Evolutionary conservation across 2,329 filamentous ascomycete genomes (phyloP), one percentile per base, ranked within the genome.

Genomic region (Verruconis gallopava): DNA sequence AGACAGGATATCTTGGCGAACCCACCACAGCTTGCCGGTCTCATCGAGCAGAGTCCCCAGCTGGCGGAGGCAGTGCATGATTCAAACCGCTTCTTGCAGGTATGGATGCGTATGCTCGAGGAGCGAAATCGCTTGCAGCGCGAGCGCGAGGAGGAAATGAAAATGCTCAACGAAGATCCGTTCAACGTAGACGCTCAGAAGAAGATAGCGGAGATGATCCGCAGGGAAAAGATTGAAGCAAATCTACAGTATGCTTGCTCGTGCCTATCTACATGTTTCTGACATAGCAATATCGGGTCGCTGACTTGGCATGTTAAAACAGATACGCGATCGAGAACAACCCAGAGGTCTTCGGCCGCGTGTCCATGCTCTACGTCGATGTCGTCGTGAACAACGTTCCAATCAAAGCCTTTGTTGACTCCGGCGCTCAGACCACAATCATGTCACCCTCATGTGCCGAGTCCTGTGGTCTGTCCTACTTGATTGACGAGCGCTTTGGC

Each of bases 361-460:
- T 98, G 32, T 86, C 89, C 52, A 91, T 98, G 79, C 75, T 98
- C 37, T 98, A 98, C 62, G 82, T 96, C 51, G 79, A 93, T 55
- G 88, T 94, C 47, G 84, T 93, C 59, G 91, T 98, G 53, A 98
- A 98, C 61, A 81, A 84, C 11, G 75, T 85, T 52, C 84, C 83
- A 44, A 80, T 98, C 53, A 96, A 95, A 67, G 91, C 89, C 2
- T 81, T 98, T 51, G 91, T 98, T 46, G 91, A 98, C 61, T 96
- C 91, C 2, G 91, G 91, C 47, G 91, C 91, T 18, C 91, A 98
- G 65, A 86, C 89, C 19, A 98, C 91, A 40, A 95, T 98, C 66
- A 98, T 98, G 91, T 96, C 89, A 4, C 91, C 91, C 4, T 72
- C 78, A 18, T 95, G 86, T 55, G 91, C 91, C 19, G 84, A 93